Evolutionary conservation across 2,329 filamentous ascomycete genomes (phyloP), one percentile per base, ranked within the genome.

Genomic region (Penicillium sp.): DNA sequence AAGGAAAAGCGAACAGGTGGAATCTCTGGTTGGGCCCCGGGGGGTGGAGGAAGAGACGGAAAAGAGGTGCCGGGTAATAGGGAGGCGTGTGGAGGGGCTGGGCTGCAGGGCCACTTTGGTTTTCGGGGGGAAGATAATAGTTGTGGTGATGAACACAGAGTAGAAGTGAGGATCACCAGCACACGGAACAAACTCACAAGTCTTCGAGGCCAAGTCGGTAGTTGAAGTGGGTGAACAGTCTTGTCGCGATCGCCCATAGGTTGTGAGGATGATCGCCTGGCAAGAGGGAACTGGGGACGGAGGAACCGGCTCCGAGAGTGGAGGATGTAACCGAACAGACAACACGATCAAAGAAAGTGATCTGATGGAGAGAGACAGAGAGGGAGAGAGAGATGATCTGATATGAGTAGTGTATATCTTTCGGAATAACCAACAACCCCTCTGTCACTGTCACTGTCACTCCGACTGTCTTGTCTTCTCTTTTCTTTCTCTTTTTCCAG

Each of bases 81-180:
- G 63, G 63, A 67, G 66, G 61, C 61, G 67, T 69, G 68, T 69
- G 69, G 70, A 71, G 68, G 68, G 69, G 69, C 68, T 68, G 66
- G 65, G 68, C 60, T 45, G 24, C 40, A 24, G 39, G n/a, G 24
- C 14, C 39, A 23, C 14, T 28, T n/a, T n/a, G n/a, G n/a, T n/a
- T n/a, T 26, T 24, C 16, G 39, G 40, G 40, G 40, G 24, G 9
- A 43, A 43, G 3, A 18, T 5, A 19, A n/a, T n/a, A n/a, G n/a
- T n/a, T n/a, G n/a, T n/a, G n/a, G n/a, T n/a, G n/a, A n/a, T n/a
- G n/a, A n/a, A n/a, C n/a, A n/a, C n/a, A n/a, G n/a, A n/a, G n/a
- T n/a, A n/a, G n/a, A n/a, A n/a, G n/a, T n/a, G n/a, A n/a, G n/a
- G n/a, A n/a, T n/a, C n/a, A n/a, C n/a, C n/a, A n/a, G n/a, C n/a